Evolutionary conservation across 78 protist genomes (phyloP).

Genomic region (Dictyostelium firmibasis): DNA sequence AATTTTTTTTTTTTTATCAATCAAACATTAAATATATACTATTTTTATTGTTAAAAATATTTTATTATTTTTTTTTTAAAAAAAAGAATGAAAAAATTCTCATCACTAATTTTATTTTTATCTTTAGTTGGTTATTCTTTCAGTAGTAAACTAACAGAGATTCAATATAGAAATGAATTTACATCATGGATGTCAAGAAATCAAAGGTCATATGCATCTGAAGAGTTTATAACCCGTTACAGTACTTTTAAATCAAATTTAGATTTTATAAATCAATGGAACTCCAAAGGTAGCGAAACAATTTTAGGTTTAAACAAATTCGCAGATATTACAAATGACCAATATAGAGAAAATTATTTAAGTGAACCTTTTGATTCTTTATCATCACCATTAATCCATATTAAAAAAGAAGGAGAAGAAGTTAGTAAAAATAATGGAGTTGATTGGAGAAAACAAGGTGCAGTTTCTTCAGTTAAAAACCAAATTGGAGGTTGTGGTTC

Average conservation of each 20-base stretch:
- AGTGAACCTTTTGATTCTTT: neutral
- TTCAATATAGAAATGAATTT: neutral
- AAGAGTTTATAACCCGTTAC: constrained; percentile 22
- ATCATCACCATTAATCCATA: neutral
- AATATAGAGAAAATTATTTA: constrained; percentile 29
- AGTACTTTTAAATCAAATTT: constrained; percentile 39
- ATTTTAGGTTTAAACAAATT: constrained; percentile 41
- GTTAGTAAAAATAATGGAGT: neutral
- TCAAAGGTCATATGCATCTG: neutral
- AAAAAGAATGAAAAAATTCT: neutral
- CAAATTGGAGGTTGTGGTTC: constrained; percentile 90
- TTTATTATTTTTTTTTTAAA: no score
- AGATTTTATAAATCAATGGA: constrained; percentile 42
- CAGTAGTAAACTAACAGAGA: neutral
- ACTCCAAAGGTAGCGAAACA: constrained; percentile 36
- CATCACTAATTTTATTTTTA: neutral
- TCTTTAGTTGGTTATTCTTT: neutral
- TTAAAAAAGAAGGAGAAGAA: neutral
- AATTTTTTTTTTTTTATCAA: no score
- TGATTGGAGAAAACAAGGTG: constrained; percentile 62
- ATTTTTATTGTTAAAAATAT: no score
- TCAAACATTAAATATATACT: no score
- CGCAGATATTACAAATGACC: constrained; percentile 65
- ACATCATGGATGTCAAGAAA: neutral
- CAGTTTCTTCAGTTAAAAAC: constrained; percentile 79